Evolutionary conservation across 139 green algal genomes (phyloP), one percentile per base, ranked within the genome.

Genomic region (Raphidocelis subcapitata): DNA sequence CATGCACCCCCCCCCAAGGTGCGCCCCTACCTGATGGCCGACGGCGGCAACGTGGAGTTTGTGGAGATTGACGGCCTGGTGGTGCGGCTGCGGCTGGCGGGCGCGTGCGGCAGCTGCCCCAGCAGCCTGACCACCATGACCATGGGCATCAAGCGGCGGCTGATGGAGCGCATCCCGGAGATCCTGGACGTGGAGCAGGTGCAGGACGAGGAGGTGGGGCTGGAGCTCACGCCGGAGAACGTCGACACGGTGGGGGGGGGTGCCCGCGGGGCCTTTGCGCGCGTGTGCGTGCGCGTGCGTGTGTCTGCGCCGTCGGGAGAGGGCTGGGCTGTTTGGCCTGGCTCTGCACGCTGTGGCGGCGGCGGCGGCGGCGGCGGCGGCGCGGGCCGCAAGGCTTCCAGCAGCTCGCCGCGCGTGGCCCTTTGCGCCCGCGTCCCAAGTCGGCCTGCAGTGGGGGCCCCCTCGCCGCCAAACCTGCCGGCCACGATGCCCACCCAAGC

Each of bases 1-100:
- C 59, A 49, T 49, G 8, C 12, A 20, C 41, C 41, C 12, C 41
- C 8, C 12, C 8, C 41, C 76, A n/a, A 96, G 91, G 88, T 97
- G 3, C 87, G 95, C 10, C 96, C 96, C 0, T 99, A 99, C 83
- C 84, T 99, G 12, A 99, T 99, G 90, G 89, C 95, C 18, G 95
- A 98, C 72, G 95, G 95, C 61, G 96, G 96, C 35, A 97, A 99
- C 78, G 96, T 99, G 5, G 96, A 99, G 79, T 92, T 99, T 76
- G 87, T 97, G 15, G 96, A 99, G 68, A 96, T 99, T 64, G 96
- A 99, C 66, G 96, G 94, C 0, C 87, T 97, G 21, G 82, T 91
- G 14, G 95, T 99, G 12, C 89, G 90, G 73, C 84, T 99, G 36
- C 84, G 82, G 74, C 83, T 98, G 55, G 70, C 95, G 73, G 96